These are phyloP conservation scores for Hsuehochloa calcarea DNA, from an alignment of 176 grass and related monocot species.

Conservation along the genomic window DNA sequence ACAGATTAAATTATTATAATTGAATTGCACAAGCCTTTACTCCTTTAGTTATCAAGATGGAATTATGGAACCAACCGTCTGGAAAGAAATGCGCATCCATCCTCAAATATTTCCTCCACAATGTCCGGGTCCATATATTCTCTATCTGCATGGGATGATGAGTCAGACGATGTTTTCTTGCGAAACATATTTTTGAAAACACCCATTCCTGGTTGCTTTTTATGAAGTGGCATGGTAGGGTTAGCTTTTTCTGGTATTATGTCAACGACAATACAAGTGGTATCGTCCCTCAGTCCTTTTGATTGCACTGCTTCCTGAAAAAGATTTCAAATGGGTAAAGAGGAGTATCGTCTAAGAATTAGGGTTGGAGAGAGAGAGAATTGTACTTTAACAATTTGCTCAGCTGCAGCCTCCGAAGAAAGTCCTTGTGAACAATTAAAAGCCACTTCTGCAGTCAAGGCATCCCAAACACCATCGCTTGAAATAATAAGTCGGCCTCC, in stretches of 20 bases:
- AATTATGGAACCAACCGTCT: constrained; percentile 52
- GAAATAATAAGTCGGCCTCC: constrained; percentile 85
- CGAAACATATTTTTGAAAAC: constrained; percentile 96
- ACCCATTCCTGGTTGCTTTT: constrained; percentile 77
- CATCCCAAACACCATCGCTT: constrained; percentile 99
- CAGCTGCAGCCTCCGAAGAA: constrained; percentile 62
- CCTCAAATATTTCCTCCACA: constrained; percentile 90
- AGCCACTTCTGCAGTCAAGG: constrained; percentile 62
- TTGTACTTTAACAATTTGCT: constrained; percentile 82
- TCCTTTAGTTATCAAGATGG: constrained; percentile 3
- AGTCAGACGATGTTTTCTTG: constrained; percentile 57
- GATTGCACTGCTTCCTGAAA: constrained; percentile 80
- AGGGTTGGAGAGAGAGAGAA: not conserved
- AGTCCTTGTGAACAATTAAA: constrained; percentile 65
- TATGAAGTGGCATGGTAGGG: constrained; percentile 40
- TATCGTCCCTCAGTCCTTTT: constrained; percentile 92
- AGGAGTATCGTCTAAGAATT: constrained; percentile 12
- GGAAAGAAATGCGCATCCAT: constrained; percentile 76
- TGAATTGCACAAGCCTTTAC: not conserved
- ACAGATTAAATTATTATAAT: not conserved
- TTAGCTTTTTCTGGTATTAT: constrained; percentile 63
- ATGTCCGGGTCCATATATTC: constrained; percentile 67
- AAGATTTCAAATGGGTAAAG: constrained; percentile 28
- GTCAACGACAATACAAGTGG: constrained; percentile 93
- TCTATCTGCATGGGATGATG: constrained; percentile 65